These are phyloP conservation scores for Dactylellina drechsleri DNA, from an alignment of 2,329 filamentous ascomycete genomes.

Conservation along the genomic window DNA sequence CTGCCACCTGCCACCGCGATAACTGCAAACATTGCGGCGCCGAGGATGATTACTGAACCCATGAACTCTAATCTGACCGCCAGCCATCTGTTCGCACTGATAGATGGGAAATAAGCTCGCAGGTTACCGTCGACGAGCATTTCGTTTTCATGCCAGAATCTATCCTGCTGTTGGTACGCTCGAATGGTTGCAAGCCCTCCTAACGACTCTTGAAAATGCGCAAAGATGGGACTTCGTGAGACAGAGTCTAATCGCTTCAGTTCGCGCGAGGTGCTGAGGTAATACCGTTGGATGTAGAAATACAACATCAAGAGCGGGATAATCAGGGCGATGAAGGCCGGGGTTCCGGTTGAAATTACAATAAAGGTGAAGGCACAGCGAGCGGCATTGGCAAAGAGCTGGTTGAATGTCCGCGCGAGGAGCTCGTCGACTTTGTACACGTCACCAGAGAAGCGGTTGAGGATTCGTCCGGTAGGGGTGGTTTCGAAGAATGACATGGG, in stretches of 20 bases:
- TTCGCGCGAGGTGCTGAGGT: conserved; percentile 93
- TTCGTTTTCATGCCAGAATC: conserved; percentile 93
- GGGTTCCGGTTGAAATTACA: conserved; percentile 83
- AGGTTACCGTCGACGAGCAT: conserved; percentile 96
- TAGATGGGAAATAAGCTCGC: conserved; percentile 92
- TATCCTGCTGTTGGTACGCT: conserved; percentile 86
- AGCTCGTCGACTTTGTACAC: conserved; percentile 83
- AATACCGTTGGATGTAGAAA: conserved; percentile 95
- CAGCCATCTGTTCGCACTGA: conserved; percentile 92
- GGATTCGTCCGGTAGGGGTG: conserved; percentile 91
- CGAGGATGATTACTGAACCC: conserved; percentile 90
- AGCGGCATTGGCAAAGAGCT: conserved; percentile 83
- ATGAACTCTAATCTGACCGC: conserved; percentile 95
- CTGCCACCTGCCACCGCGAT: conserved; percentile 77
- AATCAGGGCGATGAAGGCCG: conserved; percentile 81
- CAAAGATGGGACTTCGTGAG: conserved; percentile 93
- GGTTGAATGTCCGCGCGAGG: conserved; percentile 95
- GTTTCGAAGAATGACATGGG: conserved; percentile 99
- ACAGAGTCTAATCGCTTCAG: conserved; percentile 95
- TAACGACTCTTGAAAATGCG: conserved; percentile 97
- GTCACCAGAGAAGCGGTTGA: conserved; percentile 89
- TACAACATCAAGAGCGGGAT: conserved; percentile 83
- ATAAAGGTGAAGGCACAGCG: conserved; percentile 83
- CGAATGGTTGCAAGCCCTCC: conserved; percentile 95
- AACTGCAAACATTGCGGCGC: conserved; percentile 83